Conservation (phyloP, 352 stramenopile genomes). For the Pythium folliculosum region DNA sequence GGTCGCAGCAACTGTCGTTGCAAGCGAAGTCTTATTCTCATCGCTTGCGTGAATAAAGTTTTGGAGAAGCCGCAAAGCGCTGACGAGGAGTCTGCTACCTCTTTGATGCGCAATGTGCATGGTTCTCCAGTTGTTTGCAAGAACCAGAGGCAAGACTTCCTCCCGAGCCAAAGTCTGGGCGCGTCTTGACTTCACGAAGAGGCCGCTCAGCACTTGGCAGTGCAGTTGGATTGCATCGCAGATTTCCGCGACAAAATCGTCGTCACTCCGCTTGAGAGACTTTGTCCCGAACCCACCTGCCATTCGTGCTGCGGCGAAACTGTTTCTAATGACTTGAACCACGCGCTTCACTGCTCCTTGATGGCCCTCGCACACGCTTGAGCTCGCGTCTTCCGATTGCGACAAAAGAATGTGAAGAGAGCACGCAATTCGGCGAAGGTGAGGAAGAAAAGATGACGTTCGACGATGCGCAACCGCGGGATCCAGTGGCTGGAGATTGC, state of each 20-base stretch:
- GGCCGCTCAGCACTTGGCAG: slow-evolving; percentile 49
- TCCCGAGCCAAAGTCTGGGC: slow-evolving; percentile 6
- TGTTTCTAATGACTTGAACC: slow-evolving; percentile 40
- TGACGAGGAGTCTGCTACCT: slow-evolving; percentile 45
- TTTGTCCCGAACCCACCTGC: slow-evolving; percentile 53
- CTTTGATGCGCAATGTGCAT: slow-evolving; percentile 50
- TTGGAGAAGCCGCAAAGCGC: slow-evolving; percentile 42
- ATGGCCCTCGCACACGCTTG: slow-evolving; percentile 29
- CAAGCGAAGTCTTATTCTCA: slow-evolving; percentile 36
- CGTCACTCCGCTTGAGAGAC: slow-evolving; percentile 20
- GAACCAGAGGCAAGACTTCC: slow-evolving; percentile 37
- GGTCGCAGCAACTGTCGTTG: slow-evolving; percentile 1
- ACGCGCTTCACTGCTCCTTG: slow-evolving; percentile 43
- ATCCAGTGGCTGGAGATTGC: slow-evolving; percentile 6
- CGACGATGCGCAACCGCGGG: neutral
- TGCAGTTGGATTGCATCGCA: slow-evolving; percentile 45
- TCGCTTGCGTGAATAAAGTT: slow-evolving; percentile 57
- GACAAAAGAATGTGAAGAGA: slow-evolving; percentile 49
- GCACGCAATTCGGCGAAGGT: slow-evolving; percentile 29
- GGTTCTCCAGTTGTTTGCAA: slow-evolving; percentile 59
- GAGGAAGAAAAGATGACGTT: neutral
- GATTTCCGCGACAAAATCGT: slow-evolving; percentile 42
- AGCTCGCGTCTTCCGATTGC: slow-evolving; percentile 26
- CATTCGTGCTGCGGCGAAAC: slow-evolving; percentile 50
- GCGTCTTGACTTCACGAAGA: slow-evolving; percentile 33